Conservation (phyloP, 176 grass and related monocot species). For the Pontederia paniculata region DNA sequence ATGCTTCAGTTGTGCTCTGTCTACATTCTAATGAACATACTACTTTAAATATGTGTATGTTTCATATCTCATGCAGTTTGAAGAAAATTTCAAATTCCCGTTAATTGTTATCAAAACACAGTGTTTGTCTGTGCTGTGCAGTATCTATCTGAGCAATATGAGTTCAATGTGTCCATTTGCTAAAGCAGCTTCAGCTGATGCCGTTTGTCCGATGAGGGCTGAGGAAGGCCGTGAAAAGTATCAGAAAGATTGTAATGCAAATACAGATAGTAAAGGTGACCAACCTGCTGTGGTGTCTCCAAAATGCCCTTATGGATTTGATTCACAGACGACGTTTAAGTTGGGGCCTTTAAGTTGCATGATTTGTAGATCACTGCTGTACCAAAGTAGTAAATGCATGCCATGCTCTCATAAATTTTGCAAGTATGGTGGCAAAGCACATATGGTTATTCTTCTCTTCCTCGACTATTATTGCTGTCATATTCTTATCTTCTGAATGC, state of each 20-base stretch:
- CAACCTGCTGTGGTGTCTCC: constrained; percentile 43
- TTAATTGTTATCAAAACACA: too few species aligned
- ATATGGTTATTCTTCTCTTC: too few species aligned
- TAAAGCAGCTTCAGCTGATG: constrained; percentile 18
- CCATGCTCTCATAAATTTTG: constrained; percentile 91
- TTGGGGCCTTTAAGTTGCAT: constrained; percentile 95
- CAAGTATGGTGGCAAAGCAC: too few species aligned
- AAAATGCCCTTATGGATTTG: constrained; percentile 90
- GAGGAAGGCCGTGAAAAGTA: constrained; percentile 14
- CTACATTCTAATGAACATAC: too few species aligned
- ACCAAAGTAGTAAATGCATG: constrained; percentile 65
- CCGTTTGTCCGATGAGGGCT: constrained; percentile 45
- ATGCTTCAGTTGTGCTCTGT: too few species aligned
- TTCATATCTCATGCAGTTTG: too few species aligned
- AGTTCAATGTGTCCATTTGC: constrained; percentile 45
- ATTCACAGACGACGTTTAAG: constrained; percentile 84
- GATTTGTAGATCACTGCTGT: constrained; percentile 67
- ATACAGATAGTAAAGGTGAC: constrained; percentile 15
- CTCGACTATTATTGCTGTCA: neutral
- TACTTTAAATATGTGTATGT: too few species aligned
- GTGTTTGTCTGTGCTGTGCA: too few species aligned
- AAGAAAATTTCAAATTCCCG: too few species aligned
- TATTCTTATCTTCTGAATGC: constrained; percentile 12
- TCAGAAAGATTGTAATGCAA: constrained; percentile 13
- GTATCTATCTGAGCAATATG: constrained; percentile 16